A percentile compares a stretch with the other conserved stretches of the same genome.
phyloP scores from a whole-genome alignment of 352 stramenopile species.

The Phytophthora pluvialis region DNA sequence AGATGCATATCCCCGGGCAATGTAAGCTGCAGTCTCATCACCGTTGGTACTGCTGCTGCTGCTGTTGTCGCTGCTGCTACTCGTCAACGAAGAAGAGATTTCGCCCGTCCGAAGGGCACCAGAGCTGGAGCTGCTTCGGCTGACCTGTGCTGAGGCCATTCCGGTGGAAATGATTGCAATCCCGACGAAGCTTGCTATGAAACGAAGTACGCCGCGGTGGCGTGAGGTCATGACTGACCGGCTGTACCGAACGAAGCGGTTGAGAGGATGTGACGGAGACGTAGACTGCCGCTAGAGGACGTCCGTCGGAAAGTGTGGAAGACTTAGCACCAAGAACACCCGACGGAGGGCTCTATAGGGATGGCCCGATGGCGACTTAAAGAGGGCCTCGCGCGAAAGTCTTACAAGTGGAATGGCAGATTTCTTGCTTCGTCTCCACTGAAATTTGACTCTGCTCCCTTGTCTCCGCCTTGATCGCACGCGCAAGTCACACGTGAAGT shows the following conservation, averaged over 20 bases:
- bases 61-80: conserved; percentile 1
- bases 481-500: conserved; percentile 4
- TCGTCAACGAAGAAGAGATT: conserved; percentile 1
- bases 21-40: conserved; percentile 31
- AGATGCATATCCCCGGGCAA: conserved; percentile 42
- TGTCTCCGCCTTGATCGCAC: neutral
- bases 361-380: conserved; percentile 16
- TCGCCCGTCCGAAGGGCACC: neutral
- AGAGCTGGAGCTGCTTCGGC: conserved; percentile 1
- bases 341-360: conserved; percentile 22
- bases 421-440: conserved; percentile 33
- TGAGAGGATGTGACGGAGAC: conserved; percentile 19
- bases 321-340: conserved; percentile 5
- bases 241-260: conserved; percentile 46
- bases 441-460: conserved; percentile 21
- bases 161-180: conserved; percentile 9
- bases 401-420: conserved; percentile 26
- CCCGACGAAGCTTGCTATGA: conserved; percentile 17
- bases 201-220: conserved; percentile 31
- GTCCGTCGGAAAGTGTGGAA: conserved; percentile 19
- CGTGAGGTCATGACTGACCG: conserved; percentile 34
- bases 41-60: conserved; percentile 12
- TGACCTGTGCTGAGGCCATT: conserved; percentile 14
- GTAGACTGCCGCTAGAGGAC: conserved; percentile 12
- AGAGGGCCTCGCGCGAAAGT: conserved; percentile 2